Percentiles rank a stretch among this genome's conserved stretches.
Conservation (phyloP, 1,284 basidiomycete species). For the Takashimella tepidaria region DNA sequence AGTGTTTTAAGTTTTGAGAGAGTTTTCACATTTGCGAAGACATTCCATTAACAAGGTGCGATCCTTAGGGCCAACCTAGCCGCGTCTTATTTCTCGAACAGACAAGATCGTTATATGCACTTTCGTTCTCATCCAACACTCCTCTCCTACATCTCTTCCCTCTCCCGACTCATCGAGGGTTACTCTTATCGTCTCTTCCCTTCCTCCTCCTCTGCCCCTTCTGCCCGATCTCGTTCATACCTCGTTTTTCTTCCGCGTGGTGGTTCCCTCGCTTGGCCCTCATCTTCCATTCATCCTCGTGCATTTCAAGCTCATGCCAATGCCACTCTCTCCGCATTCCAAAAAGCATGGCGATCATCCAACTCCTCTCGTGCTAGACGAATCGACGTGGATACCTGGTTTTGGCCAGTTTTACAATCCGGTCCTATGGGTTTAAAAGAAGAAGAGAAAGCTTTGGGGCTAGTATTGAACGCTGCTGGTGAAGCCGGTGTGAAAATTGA, state of each 20-base stretch:
- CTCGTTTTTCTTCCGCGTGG: neutral
- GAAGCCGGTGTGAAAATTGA: slow-evolving; percentile 46
- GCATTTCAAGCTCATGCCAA: slow-evolving; percentile 36
- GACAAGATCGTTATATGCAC: slow-evolving; percentile 89
- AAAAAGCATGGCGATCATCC: slow-evolving; percentile 41
- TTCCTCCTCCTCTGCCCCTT: neutral
- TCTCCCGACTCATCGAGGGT: slow-evolving; percentile 62
- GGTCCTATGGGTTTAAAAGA: slow-evolving; percentile 76
- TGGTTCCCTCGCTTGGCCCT: slow-evolving; percentile 39
- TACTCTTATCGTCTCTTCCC: slow-evolving; percentile 61
- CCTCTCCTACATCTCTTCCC: slow-evolving; percentile 75
- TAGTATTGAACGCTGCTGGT: slow-evolving; percentile 34
- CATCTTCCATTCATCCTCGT: slow-evolving; percentile 38
- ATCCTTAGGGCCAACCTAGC: slow-evolving; percentile 82
- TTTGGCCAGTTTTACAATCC: slow-evolving; percentile 78
- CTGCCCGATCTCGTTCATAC: neutral
- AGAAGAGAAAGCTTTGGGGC: slow-evolving; percentile 63
- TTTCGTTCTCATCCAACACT: slow-evolving; percentile 61
- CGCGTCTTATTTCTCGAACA: slow-evolving; percentile 87
- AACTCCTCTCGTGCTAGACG: slow-evolving; percentile 35
- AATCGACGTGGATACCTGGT: slow-evolving; percentile 53
- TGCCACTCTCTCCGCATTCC: slow-evolving; percentile 45
- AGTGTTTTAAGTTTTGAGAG: no score
- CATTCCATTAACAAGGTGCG: no score
- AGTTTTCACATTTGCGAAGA: no score